A percentile compares a stretch with the other conserved stretches of the same genome.
Conservation (phyloP, 2,329 filamentous ascomycete species). For the Epichloe aotearoae region DNA sequence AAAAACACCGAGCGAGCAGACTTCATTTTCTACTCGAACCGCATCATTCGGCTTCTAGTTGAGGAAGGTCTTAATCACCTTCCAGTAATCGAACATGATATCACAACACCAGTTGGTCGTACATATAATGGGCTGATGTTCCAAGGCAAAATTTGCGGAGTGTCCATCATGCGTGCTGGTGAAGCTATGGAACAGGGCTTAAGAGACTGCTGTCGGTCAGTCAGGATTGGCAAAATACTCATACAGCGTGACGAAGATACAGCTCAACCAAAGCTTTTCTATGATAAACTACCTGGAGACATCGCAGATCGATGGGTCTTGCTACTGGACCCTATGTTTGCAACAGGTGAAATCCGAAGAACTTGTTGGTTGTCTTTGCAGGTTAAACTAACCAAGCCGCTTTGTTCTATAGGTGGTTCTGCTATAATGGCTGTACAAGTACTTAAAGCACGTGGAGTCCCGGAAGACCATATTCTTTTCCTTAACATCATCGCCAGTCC, state of each 20-base stretch:
- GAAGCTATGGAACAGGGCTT: slow-evolving; percentile 98
- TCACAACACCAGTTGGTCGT: slow-evolving; percentile 82
- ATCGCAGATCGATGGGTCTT: slow-evolving; percentile 89
- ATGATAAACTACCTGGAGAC: slow-evolving; percentile 92
- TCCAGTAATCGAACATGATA: slow-evolving; percentile 74
- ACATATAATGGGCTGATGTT: slow-evolving; percentile 87
- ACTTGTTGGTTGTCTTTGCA: not conserved
- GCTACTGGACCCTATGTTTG: slow-evolving; percentile 96
- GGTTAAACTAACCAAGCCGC: not conserved
- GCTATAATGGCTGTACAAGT: slow-evolving; percentile 96
- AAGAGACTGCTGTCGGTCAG: slow-evolving; percentile 92
- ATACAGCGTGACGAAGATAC: slow-evolving; percentile 98
- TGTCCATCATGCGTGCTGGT: slow-evolving; percentile 95
- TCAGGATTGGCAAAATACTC: slow-evolving; percentile 94
- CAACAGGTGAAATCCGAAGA: slow-evolving; percentile 51
- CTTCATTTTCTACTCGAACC: slow-evolving; percentile 98
- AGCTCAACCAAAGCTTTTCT: slow-evolving; percentile 81
- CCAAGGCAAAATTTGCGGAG: slow-evolving; percentile 95
- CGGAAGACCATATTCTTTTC: slow-evolving; percentile 90
- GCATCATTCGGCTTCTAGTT: slow-evolving; percentile 90
- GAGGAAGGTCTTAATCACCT: slow-evolving; percentile 97
- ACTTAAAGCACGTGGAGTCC: slow-evolving; percentile 76
- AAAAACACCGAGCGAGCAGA: slow-evolving; percentile 81
- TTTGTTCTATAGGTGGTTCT: slow-evolving; percentile 55
- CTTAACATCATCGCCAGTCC: slow-evolving; percentile 96